Percentiles rank a stretch among this genome's conserved stretches.
phyloP scores from a whole-genome alignment of 2,329 filamentous ascomycete genomes.

The Beauveria bassiana region DNA sequence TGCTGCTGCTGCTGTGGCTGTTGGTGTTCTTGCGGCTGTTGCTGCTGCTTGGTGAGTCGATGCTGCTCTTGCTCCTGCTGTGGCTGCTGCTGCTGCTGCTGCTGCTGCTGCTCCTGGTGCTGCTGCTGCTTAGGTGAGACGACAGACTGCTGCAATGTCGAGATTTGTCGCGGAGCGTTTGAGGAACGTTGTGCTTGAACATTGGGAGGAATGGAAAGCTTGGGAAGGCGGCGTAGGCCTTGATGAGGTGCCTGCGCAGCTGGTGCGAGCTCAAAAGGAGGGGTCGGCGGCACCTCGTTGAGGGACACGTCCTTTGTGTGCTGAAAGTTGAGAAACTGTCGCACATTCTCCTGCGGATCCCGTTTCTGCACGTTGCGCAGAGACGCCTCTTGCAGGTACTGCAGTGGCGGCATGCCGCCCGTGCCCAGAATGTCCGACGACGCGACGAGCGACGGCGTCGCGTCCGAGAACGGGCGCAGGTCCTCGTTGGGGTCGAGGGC shows the following conservation, averaged over 20 bases:
- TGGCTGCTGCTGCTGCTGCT: conserved; percentile 6
- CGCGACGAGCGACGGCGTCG: conserved; percentile 74
- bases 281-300: conserved; percentile 58
- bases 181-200: conserved; percentile 21
- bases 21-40: neutral
- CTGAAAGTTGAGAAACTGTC: conserved; percentile 85
- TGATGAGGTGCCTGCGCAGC: conserved; percentile 35
- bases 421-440: conserved; percentile 86
- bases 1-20: conserved; percentile 2
- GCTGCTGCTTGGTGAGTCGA: neutral
- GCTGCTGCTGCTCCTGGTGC: conserved; percentile 12
- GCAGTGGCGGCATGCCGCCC: conserved; percentile 52
- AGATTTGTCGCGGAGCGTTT: conserved; percentile 19
- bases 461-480: conserved; percentile 63
- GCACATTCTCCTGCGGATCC: conserved; percentile 87
- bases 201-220: conserved; percentile 49
- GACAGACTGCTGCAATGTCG: conserved; percentile 19
- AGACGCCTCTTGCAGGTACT: conserved; percentile 64
- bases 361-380: conserved; percentile 62
- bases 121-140: conserved; percentile 15
- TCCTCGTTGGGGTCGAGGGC: conserved; percentile 46
- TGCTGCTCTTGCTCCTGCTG: conserved; percentile 4
- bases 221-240: conserved; percentile 52
- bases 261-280: conserved; percentile 57
- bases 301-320: conserved; percentile 35